These are phyloP conservation scores for Ceratobasidium sp. DNA, from an alignment of 1,284 basidiomycete genomes.

Conservation along the genomic window DNA sequence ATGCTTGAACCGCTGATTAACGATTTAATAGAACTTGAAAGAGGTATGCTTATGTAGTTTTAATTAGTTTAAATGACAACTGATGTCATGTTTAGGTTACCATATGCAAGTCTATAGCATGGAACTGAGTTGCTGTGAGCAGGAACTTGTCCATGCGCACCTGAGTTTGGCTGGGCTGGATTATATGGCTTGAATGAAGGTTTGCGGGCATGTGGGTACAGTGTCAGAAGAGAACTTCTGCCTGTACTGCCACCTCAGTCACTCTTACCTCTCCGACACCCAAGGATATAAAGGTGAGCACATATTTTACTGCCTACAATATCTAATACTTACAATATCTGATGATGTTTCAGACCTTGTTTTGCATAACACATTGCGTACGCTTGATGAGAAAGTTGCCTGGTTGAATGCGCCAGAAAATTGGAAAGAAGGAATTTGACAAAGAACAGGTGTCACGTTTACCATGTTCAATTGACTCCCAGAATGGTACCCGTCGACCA, in stretches of 20 bases:
- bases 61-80: not conserved
- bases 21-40: not conserved
- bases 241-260: not conserved
- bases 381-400: too few relatives aligned
- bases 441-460: not conserved
- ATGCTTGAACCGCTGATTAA: not conserved
- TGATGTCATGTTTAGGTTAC: not conserved
- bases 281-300: not conserved
- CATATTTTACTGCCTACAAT: too few relatives aligned
- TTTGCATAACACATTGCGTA: too few relatives aligned
- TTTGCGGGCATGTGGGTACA: not conserved
- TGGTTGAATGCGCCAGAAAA: not conserved
- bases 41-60: not conserved
- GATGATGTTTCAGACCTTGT: too few relatives aligned
- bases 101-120: not conserved
- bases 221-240: not conserved
- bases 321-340: too few relatives aligned
- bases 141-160: not conserved
- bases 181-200: not conserved
- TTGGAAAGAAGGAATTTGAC: not conserved
- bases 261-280: not conserved
- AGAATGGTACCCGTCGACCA: not conserved
- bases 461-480: not conserved
- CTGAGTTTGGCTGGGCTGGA: not conserved
- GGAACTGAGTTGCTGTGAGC: not conserved